Percentiles rank a stretch among this genome's conserved stretches.
These are phyloP conservation scores for Triticum monococcum DNA, from an alignment of 176 grass and related monocot genomes.

Conservation along the genomic window DNA sequence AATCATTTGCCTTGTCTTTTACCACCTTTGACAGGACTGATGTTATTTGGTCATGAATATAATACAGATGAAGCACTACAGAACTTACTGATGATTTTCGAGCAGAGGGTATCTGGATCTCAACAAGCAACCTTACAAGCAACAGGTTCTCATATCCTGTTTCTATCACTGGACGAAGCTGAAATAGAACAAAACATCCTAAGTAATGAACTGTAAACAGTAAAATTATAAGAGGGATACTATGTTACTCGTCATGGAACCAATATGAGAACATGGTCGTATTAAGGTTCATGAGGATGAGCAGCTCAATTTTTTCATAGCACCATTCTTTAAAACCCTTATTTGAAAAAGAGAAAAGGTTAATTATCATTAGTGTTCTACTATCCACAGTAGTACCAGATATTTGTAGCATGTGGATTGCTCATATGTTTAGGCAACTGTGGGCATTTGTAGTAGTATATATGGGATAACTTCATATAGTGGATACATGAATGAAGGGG, in stretches of 20 bases:
- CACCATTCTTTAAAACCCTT: not conserved
- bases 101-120: slow-evolving; percentile 56
- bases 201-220: not conserved
- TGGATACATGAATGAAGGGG: too few species aligned
- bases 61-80: not conserved
- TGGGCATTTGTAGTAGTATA: too few species aligned
- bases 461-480: not conserved
- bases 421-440: not conserved
- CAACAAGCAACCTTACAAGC: slow-evolving; percentile 91
- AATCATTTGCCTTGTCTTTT: not conserved
- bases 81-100: slow-evolving; percentile 74
- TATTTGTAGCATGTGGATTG: not conserved
- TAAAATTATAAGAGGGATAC: slow-evolving; percentile 4
- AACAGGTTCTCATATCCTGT: slow-evolving; percentile 94
- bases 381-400: not conserved
- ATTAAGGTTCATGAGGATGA: not conserved
- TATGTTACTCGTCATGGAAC: not conserved
- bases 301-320: not conserved
- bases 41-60: not conserved
- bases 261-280: not conserved
- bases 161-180: slow-evolving; percentile 93
- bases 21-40: not conserved
- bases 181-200: slow-evolving; percentile 22
- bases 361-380: too few species aligned
- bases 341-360: not conserved